These are phyloP conservation scores for Bryopsis sp. DNA, from an alignment of 139 green algal species.

Conservation along the genomic window DNA sequence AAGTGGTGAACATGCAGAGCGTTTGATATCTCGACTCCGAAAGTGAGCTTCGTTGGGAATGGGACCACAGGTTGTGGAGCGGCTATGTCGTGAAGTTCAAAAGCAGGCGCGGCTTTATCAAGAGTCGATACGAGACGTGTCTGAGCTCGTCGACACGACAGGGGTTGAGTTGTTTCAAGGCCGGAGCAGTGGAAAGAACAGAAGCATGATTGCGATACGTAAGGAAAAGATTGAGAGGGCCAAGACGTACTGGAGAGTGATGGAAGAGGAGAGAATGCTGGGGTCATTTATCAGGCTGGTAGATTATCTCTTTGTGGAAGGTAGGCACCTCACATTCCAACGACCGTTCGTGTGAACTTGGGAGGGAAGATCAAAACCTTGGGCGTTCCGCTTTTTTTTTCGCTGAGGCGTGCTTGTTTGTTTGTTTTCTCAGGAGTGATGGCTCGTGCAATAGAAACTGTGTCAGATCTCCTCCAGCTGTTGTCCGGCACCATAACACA, in stretches of 20 bases:
- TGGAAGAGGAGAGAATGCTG: constrained; percentile 62
- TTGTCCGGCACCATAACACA: constrained; percentile 30
- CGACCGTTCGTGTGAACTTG: neutral
- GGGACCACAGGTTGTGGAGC: constrained; percentile 42
- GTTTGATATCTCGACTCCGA: too few relatives aligned
- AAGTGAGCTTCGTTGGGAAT: neutral
- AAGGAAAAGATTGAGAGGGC: constrained; percentile 66
- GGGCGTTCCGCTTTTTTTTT: neutral
- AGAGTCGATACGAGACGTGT: constrained; percentile 49
- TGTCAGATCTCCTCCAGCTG: constrained; percentile 36
- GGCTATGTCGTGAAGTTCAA: constrained; percentile 49
- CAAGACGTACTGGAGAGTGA: constrained; percentile 52
- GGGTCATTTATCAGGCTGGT: constrained; percentile 62
- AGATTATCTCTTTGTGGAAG: constrained; percentile 65
- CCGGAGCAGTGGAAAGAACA: constrained; percentile 18
- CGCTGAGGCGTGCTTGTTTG: neutral
- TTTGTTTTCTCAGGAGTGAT: constrained; percentile 34
- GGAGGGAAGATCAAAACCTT: neutral
- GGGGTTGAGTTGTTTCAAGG: constrained; percentile 59
- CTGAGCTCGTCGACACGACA: constrained; percentile 61
- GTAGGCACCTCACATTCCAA: neutral
- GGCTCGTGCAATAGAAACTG: constrained; percentile 27
- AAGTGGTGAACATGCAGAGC: too few relatives aligned
- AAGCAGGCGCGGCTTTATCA: constrained; percentile 59
- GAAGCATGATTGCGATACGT: constrained; percentile 38